Base-by-base conservation (phyloP, 352 stramenopile genomes). In the Aphanomyces invadans region DNA sequence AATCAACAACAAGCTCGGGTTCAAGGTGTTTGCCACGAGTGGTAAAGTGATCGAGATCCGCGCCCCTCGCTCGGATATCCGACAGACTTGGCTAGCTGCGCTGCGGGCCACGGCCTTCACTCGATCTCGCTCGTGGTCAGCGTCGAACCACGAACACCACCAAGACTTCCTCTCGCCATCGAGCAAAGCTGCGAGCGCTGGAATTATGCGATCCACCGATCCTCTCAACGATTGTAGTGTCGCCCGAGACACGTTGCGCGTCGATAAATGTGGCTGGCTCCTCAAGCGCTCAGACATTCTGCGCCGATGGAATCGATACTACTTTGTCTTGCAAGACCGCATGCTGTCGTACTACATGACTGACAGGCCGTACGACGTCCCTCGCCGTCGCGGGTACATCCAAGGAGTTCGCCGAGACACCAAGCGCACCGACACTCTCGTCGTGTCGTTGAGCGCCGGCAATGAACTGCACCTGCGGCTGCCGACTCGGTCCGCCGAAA, bases 331-430 rank as follows among this genome's bases (percentile, higher is more conserved):
- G 3, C 80, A 90, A 62, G 81, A 76, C 29, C 75, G 77, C 3
- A 89, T 87, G 78, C 39, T 90, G 32, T 83, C 77, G 59, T 90
- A 89, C 67, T 89, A 90, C 67, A 71, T 80, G 17, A 86, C 69
- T 31, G 80, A 90, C 67, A 86, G 84, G 72, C 75, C 81, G n/a
- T 87, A 90, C 60, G 80, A 83, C 9, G 81, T 90, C 54, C 81
- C 81, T 5, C 68, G 76, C 4, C 79, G 80, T 38, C 57, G 81
- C 33, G 81, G 78, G 9, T 90, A 90, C 70, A 74, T 90, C 23
- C 70, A 77, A 42, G 56, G 69, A 28, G 77, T 86, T 21, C 23
- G 49, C 19, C 49, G 49, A 21, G 49, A 57, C 49, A 57, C 32
- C 12, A 38, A 39, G 25, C 49, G 9, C 49, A n/a, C 1, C 4